Percentiles rank a stretch among this genome's conserved stretches.
Conservation (phyloP, 2,329 filamentous ascomycete species). For the Achaetomium macrosporum region DNA sequence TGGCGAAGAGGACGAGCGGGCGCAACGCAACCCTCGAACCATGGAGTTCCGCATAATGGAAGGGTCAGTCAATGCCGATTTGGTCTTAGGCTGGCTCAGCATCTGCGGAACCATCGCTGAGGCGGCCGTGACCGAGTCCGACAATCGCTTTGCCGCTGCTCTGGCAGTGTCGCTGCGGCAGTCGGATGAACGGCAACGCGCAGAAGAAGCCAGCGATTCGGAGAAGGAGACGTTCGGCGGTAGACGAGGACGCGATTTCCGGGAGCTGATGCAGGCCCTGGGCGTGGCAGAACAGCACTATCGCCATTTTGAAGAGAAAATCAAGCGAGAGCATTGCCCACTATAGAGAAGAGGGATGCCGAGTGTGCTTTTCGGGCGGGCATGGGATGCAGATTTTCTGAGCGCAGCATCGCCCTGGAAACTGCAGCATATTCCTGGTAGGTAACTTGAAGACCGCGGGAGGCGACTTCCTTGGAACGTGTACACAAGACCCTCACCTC, state of each 20-base stretch:
- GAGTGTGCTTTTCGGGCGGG: too few species aligned
- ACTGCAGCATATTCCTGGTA: too few species aligned
- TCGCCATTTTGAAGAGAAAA: constrained; percentile 18
- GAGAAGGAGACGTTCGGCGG: constrained; percentile 5
- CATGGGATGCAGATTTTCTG: too few species aligned
- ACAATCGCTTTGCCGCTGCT: constrained; percentile 15
- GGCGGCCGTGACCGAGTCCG: constrained; percentile 18
- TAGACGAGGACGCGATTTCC: constrained; percentile 15
- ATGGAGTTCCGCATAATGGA: constrained; percentile 38
- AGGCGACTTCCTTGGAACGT: too few species aligned
- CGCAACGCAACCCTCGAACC: constrained; percentile 31
- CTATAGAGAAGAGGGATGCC: too few species aligned
- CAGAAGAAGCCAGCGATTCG: too few species aligned
- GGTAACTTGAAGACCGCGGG: too few species aligned
- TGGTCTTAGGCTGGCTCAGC: constrained; percentile 32
- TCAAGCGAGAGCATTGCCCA: constrained; percentile 14
- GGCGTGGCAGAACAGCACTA: constrained; percentile 13
- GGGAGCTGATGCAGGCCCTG: constrained; percentile 21
- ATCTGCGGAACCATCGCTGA: constrained; percentile 31
- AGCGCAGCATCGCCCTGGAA: too few species aligned
- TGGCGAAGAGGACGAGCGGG: constrained; percentile 32
- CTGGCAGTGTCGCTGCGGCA: constrained; percentile 9
- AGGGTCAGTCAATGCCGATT: constrained; percentile 27
- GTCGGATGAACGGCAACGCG: background rate
- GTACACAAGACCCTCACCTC: too few species aligned